Percentiles rank a stretch among this genome's conserved stretches.
These are phyloP conservation scores for Eruca vesicaria DNA, from an alignment of 441 rosid species.

Conservation along the genomic window DNA sequence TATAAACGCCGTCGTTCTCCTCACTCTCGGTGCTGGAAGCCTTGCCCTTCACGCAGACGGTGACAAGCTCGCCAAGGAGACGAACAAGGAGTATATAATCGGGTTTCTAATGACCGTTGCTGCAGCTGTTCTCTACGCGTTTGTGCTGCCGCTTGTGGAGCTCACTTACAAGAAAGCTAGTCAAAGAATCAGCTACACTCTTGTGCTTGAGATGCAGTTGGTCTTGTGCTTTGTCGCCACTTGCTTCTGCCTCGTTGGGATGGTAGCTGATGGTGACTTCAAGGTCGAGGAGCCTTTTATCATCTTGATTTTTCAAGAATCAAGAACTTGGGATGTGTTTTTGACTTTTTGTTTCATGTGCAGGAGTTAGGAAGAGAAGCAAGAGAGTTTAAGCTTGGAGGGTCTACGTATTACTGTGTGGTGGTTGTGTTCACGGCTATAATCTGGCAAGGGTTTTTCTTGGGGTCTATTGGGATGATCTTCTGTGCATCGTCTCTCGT, in stretches of 20 bases:
- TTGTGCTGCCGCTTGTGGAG: conserved; percentile 57
- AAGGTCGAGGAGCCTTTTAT: conserved; percentile 26
- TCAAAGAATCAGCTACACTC: conserved; percentile 45
- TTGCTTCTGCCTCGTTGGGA: conserved; percentile 45
- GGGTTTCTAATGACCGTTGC: conserved; percentile 50
- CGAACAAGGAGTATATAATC: conserved; percentile 30
- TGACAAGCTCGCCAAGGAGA: conserved; percentile 47
- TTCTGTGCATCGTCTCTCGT: conserved; percentile 30
- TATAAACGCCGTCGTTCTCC: conserved; percentile 41
- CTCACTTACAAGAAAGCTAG: conserved; percentile 55
- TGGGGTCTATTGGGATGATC: conserved; percentile 27
- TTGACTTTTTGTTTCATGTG: neutral
- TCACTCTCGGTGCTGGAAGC: conserved; percentile 41
- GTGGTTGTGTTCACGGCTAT: conserved; percentile 18
- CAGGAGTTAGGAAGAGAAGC: conserved; percentile 24
- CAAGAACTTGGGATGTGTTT: neutral
- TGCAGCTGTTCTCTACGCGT: conserved; percentile 54
- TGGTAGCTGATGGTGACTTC: conserved; percentile 49
- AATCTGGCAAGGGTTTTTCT: conserved; percentile 21
- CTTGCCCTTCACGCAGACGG: conserved; percentile 41
- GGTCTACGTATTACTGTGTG: conserved; percentile 3
- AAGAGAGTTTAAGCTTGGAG: conserved; percentile 25
- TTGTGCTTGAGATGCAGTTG: conserved; percentile 63
- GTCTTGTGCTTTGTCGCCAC: conserved; percentile 53
- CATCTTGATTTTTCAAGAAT: neutral